Evolutionary conservation across 2,329 filamentous ascomycete genomes (phyloP).

Genomic region (Colletotrichum eremochloae): DNA sequence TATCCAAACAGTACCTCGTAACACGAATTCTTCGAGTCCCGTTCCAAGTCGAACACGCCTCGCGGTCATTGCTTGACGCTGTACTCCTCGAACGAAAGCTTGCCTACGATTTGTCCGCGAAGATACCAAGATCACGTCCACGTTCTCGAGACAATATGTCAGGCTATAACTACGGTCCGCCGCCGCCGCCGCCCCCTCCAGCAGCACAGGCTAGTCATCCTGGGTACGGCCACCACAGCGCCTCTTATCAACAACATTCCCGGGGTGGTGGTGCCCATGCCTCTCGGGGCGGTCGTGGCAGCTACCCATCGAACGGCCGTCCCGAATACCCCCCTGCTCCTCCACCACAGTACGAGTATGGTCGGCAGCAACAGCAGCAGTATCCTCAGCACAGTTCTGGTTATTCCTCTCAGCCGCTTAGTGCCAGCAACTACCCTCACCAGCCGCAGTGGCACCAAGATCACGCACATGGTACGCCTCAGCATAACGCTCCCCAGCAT

Average conservation of each 20-base stretch:
- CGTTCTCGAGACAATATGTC: conserved; percentile 54
- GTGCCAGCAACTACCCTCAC: conserved; percentile 54
- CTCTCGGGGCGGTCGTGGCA: conserved; percentile 56
- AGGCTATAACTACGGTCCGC: conserved; percentile 67
- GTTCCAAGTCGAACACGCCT: not conserved
- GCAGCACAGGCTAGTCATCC: conserved; percentile 50
- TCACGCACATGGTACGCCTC: conserved; percentile 51
- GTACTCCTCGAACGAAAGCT: not conserved
- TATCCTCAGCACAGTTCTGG: conserved; percentile 46
- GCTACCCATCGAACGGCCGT: conserved; percentile 54
- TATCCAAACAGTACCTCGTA: not conserved
- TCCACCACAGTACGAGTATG: conserved; percentile 59
- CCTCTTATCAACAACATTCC: conserved; percentile 54
- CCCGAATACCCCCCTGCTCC: conserved; percentile 57
- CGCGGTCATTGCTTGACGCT: not conserved
- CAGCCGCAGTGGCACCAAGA: conserved; percentile 59
- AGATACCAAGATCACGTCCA: conserved; percentile 6
- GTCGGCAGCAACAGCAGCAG: conserved; percentile 55
- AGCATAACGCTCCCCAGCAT: conserved; percentile 53
- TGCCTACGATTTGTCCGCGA: not conserved
- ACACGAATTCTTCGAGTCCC: not conserved
- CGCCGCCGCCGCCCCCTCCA: conserved; percentile 63
- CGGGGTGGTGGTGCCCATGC: conserved; percentile 52
- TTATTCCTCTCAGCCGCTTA: conserved; percentile 52
- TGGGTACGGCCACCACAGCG: conserved; percentile 56